Base-by-base conservation (phyloP, 2,329 filamentous ascomycete species). In the Thermothelomyces thermophilus region DNA sequence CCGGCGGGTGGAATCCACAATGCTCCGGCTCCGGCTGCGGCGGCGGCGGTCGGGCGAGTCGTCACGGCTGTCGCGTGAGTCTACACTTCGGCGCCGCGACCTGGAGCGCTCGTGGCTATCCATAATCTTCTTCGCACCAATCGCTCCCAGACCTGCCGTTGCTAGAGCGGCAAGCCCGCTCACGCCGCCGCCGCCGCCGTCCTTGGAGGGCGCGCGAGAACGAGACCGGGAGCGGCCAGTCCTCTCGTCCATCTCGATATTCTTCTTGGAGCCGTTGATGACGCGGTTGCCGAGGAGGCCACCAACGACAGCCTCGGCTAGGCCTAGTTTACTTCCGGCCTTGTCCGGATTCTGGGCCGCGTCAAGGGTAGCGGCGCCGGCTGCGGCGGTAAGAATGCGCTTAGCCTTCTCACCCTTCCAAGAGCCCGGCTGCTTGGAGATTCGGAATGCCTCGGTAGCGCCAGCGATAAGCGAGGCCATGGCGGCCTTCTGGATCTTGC, bases 381-480 rank as follows among this genome's bases (percentile, higher is more conserved):
- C 78, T 22, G 91, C 91, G 41, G 90, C 90, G 19, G 91, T 96
- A 42, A 95, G 78, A 53, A 97, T 81, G 46, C 91, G 88, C 73
- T 90, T 93, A 58, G 90, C 88, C 70, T 96, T 96, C 56, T 87
- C 86, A 33, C 90, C 91, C 56, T 84, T 86, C 90, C 90, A 96
- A 37, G 84, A 80, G 48, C 91, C 91, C 2, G 89, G 86, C 55
- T 93, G 86, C 62, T 91, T 95, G 65, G 90, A 84, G 50, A 90
- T 84, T 54, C 88, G 85, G 75, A 95, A 95, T 36, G 91, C 91
- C 68, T 96, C 90, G 48, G 90, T 86, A 35, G 90, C 91, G 60
- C 90, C 91, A 26, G 91, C 90, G 41, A 95, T 79, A 34, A 96
- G 75, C 17, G 90, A 93, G 30, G 91, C 90, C 73, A 93, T 91